phyloP scores from a whole-genome alignment of 2,329 filamentous ascomycete species.

The Pseudocercospora vitis region DNA sequence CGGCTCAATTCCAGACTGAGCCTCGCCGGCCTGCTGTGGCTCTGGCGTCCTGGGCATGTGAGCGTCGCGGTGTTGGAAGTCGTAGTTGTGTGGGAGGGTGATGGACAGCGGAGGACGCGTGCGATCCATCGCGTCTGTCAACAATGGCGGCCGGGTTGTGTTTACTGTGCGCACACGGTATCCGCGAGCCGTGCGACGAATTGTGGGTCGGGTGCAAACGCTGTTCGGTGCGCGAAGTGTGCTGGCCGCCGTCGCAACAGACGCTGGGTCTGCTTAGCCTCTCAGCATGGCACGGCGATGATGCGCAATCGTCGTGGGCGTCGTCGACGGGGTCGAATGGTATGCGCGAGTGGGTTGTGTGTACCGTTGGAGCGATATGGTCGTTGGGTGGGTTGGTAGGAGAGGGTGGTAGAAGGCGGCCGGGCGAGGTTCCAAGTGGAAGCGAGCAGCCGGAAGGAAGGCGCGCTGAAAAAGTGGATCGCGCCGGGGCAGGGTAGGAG shows the following conservation, averaged over 20 bases:
- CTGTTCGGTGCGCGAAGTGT: slow-evolving; percentile 6
- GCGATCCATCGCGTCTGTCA: slow-evolving; percentile 33
- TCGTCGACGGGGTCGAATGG: neutral
- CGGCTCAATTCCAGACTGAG: slow-evolving; percentile 35
- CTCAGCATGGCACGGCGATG: neutral
- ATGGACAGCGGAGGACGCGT: slow-evolving; percentile 50
- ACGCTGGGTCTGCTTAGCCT: slow-evolving; percentile 9
- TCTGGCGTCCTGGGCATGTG: slow-evolving; percentile 48
- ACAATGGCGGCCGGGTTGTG: slow-evolving; percentile 9
- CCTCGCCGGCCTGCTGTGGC: slow-evolving; percentile 27
- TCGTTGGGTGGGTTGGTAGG: neutral
- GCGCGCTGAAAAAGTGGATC: slow-evolving; percentile 1
- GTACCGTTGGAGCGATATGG: neutral
- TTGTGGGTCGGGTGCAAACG: slow-evolving; percentile 9
- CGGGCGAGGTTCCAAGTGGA: too few species aligned
- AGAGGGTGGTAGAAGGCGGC: neutral
- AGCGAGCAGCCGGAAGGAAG: neutral
- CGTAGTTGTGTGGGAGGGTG: slow-evolving; percentile 52
- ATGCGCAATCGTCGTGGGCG: neutral
- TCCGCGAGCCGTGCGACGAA: slow-evolving; percentile 8
- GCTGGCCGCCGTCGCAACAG: slow-evolving; percentile 17
- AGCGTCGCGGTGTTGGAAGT: slow-evolving; percentile 49
- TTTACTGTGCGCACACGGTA: slow-evolving; percentile 5
- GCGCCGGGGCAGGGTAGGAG: neutral
- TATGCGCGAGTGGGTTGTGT: neutral